Evolutionary conservation across 169 alveolate genomes (phyloP).

Genomic region (Eimeria tenella): DNA sequence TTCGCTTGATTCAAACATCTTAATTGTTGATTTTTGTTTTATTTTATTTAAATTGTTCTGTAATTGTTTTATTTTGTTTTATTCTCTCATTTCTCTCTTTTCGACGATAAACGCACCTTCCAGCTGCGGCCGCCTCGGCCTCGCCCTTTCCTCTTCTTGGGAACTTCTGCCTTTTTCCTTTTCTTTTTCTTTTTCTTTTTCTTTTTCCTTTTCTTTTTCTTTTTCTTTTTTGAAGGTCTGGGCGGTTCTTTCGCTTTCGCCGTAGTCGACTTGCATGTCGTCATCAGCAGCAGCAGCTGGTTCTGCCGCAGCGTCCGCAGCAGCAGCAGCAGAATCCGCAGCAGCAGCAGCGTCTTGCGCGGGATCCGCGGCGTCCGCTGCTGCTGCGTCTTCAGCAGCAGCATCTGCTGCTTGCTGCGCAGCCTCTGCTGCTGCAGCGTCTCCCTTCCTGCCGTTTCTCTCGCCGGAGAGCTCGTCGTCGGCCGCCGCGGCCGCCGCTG

Average conservation of each 20-base stretch:
- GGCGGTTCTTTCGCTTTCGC: background rate
- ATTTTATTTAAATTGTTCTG: too few species aligned
- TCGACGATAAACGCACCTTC: conserved; percentile 36
- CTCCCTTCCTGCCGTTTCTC: too few species aligned
- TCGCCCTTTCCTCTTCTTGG: background rate
- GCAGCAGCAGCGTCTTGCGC: conserved; percentile 9
- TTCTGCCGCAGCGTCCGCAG: background rate
- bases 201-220: background rate
- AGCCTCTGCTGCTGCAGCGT: background rate
- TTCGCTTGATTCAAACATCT: too few species aligned
- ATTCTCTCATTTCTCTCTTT: too few species aligned
- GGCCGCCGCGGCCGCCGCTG: background rate
- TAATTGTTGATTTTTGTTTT: too few species aligned
- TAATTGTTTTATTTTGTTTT: too few species aligned
- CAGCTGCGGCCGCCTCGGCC: background rate
- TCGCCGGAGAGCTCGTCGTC: too few species aligned
- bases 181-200: background rate
- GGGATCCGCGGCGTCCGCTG: too few species aligned
- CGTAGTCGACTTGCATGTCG: conserved; percentile 14
- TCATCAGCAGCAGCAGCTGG: background rate
- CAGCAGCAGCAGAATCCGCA: background rate
- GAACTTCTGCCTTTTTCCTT: background rate
- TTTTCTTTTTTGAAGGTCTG: background rate
- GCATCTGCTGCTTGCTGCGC: background rate
- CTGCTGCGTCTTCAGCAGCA: background rate